These are phyloP conservation scores for Taxillus chinensis DNA, from an alignment of 164 flowering plant genomes.

Conservation along the genomic window DNA sequence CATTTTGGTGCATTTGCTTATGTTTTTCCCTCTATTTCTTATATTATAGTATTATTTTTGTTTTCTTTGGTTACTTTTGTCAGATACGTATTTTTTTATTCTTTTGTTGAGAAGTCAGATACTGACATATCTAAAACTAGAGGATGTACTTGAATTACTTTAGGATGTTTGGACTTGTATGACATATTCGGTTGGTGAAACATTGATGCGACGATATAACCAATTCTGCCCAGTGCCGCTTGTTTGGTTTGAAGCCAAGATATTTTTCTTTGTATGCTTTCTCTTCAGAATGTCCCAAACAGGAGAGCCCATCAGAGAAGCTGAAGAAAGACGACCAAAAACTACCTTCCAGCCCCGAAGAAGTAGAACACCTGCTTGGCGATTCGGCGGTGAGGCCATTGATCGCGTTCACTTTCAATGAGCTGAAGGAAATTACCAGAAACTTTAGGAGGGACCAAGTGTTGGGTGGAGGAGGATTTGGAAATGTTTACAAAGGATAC, in stretches of 20 bases:
- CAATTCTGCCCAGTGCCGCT: too few species aligned
- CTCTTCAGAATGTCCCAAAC: constrained; percentile 41
- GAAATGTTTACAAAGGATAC: constrained; percentile 82
- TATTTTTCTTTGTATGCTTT: neutral
- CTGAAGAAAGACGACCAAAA: constrained; percentile 22
- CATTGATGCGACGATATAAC: too few species aligned
- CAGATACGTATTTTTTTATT: too few species aligned
- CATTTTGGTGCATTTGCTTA: too few species aligned
- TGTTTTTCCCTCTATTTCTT: too few species aligned
- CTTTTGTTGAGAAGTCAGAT: too few species aligned
- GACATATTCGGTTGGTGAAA: too few species aligned
- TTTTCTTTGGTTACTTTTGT: too few species aligned
- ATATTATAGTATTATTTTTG: too few species aligned
- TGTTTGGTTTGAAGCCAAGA: neutral
- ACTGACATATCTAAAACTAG: too few species aligned
- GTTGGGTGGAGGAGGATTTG: constrained; percentile 96
- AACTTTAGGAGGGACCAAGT: constrained; percentile 70
- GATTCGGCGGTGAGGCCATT: constrained; percentile 67
- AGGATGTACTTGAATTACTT: too few species aligned
- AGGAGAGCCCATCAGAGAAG: constrained; percentile 20
- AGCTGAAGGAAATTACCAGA: constrained; percentile 57
- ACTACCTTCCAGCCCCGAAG: constrained; percentile 82
- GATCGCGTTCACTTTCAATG: constrained; percentile 59
- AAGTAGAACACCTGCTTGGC: constrained; percentile 78
- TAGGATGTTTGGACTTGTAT: too few species aligned